Percentiles rank a stretch among this genome's conserved stretches.
Evolutionary conservation across 176 grass and related monocot species (phyloP).

Genomic region (Triticum turgidum): DNA sequence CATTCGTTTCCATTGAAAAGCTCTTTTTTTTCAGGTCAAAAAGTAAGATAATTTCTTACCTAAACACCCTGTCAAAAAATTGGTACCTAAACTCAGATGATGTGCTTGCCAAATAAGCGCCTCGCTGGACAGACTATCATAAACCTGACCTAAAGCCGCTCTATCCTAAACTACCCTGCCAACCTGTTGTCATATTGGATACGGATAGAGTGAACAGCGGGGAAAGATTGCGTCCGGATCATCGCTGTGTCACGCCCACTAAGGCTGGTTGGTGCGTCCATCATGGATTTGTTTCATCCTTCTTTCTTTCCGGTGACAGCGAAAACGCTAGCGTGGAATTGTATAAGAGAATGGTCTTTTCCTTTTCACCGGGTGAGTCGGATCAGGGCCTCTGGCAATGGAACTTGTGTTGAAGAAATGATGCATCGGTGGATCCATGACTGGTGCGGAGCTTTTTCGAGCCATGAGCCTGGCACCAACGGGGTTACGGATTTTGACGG

Average conservation of each 20-base stretch:
- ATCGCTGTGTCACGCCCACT: slow-evolving; percentile 38
- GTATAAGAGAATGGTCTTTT: slow-evolving; percentile 1
- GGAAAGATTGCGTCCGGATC: slow-evolving; percentile 45
- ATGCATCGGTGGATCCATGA: neutral
- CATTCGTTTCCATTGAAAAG: neutral
- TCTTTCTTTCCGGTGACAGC: slow-evolving; percentile 33
- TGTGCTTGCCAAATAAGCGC: slow-evolving; percentile 16
- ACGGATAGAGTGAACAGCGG: slow-evolving; percentile 29
- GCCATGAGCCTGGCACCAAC: neutral
- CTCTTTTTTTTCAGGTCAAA: neutral
- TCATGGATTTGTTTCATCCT: neutral
- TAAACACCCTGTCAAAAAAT: too few relatives aligned
- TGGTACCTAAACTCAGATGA: neutral
- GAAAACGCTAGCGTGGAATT: slow-evolving; percentile 1
- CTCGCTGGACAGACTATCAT: neutral
- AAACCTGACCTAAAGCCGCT: neutral
- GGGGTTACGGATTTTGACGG: neutral
- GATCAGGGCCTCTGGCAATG: neutral
- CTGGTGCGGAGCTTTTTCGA: neutral
- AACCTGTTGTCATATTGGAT: neutral
- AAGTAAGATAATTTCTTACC: neutral
- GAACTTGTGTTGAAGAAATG: neutral
- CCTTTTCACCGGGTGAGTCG: neutral
- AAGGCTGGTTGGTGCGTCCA: slow-evolving; percentile 5
- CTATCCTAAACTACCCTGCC: slow-evolving; percentile 1